These are phyloP conservation scores for Westerdykella sp. DNA, from an alignment of 2,329 filamentous ascomycete species.

Conservation along the genomic window DNA sequence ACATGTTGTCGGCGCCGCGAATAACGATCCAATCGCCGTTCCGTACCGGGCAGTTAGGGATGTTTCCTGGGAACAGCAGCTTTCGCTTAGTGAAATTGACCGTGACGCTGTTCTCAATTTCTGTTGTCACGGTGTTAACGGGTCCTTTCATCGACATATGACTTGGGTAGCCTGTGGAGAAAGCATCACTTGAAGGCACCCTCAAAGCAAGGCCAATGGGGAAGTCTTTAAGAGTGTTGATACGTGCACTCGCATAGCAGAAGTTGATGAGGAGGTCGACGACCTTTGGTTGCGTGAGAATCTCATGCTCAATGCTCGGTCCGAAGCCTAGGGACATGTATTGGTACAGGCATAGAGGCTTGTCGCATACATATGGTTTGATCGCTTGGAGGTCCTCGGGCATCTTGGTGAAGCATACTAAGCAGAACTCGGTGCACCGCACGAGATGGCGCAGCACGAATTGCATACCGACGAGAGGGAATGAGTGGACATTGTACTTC, in stretches of 20 bases:
- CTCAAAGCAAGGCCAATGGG: constrained; percentile 52
- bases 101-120: too few relatives aligned
- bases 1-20: constrained; percentile 10
- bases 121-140: too few relatives aligned
- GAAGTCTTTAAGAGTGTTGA: constrained; percentile 45
- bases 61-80: constrained; percentile 38
- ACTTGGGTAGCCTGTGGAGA: constrained; percentile 11
- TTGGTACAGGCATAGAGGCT: constrained; percentile 73
- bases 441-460: constrained; percentile 72
- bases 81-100: constrained; percentile 35
- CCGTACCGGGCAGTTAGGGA: constrained; percentile 31
- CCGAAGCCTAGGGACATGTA: constrained; percentile 84
- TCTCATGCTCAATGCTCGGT: constrained; percentile 77
- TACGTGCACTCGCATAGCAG: constrained; percentile 58
- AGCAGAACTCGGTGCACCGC: constrained; percentile 78
- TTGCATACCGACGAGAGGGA: constrained; percentile 60
- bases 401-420: constrained; percentile 71
- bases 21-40: constrained; percentile 51
- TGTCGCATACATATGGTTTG: constrained; percentile 70
- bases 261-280: constrained; percentile 81
- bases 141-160: too few relatives aligned
- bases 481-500: constrained; percentile 38
- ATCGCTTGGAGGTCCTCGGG: constrained; percentile 60
- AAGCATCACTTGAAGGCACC: constrained; percentile 39
- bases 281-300: constrained; percentile 69